Evolutionary conservation across 2,329 filamentous ascomycete species (phyloP).

Genomic region (Penicillium sp.): DNA sequence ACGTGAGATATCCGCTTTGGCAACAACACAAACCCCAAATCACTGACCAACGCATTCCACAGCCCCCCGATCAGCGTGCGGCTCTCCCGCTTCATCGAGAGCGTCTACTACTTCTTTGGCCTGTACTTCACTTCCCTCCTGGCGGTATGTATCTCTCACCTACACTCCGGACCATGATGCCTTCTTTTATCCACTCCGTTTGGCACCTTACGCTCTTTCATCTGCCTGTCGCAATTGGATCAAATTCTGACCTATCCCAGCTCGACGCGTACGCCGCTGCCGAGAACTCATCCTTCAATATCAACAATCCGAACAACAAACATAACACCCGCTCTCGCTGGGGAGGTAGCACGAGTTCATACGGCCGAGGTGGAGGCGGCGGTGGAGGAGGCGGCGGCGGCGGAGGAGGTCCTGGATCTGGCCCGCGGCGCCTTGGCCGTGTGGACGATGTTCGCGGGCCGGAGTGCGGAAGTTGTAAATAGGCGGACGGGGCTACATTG

Average conservation of each 20-base stretch:
- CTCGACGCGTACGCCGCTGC: conserved; percentile 48
- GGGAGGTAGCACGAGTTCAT: conserved; percentile 20
- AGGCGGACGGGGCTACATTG: neutral
- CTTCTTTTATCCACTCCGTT: neutral
- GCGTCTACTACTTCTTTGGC: conserved; percentile 47
- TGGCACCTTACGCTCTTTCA: neutral
- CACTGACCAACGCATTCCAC: conserved; percentile 5
- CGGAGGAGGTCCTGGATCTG: conserved; percentile 28
- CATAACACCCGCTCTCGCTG: conserved; percentile 26
- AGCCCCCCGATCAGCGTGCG: conserved; percentile 48
- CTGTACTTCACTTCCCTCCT: conserved; percentile 50
- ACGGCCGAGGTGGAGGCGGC: conserved; percentile 24
- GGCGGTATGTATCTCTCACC: conserved; percentile 35
- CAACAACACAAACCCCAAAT: neutral
- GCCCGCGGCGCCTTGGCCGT: conserved; percentile 42
- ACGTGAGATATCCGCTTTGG: conserved; percentile 25
- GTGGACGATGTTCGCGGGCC: conserved; percentile 49
- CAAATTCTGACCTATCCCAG: conserved; percentile 28
- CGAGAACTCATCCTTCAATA: conserved; percentile 46
- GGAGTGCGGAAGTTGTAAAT: conserved; percentile 47
- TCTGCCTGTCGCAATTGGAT: neutral
- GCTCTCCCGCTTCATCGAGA: conserved; percentile 40
- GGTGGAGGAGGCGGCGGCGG: conserved; percentile 31
- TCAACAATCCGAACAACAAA: conserved; percentile 30
- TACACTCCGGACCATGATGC: neutral